These are phyloP conservation scores for Ceratocystiopsis minuta DNA, from an alignment of 2,329 filamentous ascomycete species.

Conservation along the genomic window DNA sequence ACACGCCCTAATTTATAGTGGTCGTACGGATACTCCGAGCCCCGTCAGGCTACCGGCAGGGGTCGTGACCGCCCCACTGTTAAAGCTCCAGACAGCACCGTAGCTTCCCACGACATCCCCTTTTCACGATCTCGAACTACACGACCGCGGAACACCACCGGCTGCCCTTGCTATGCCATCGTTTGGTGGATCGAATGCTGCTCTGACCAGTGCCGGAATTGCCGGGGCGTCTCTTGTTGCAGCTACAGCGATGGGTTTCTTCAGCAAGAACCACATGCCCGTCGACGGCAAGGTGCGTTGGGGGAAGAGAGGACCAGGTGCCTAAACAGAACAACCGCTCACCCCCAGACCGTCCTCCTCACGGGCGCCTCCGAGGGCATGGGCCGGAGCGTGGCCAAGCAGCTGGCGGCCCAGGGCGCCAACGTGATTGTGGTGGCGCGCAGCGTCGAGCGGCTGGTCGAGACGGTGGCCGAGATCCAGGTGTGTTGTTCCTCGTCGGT, in stretches of 20 bases:
- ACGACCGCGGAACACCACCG: too few species aligned
- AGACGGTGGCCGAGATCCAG: slow-evolving; percentile 46
- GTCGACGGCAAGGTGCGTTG: slow-evolving; percentile 61
- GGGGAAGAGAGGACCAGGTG: neutral
- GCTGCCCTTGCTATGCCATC: too few species aligned
- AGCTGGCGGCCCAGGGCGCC: slow-evolving; percentile 68
- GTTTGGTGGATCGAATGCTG: slow-evolving; percentile 1
- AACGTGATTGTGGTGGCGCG: slow-evolving; percentile 75
- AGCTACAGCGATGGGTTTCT: slow-evolving; percentile 44
- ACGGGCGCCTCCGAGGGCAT: slow-evolving; percentile 90
- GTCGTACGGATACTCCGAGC: too few species aligned
- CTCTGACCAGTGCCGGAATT: slow-evolving; percentile 14
- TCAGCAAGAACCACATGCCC: slow-evolving; percentile 59
- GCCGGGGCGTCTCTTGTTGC: slow-evolving; percentile 16
- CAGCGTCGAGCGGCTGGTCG: slow-evolving; percentile 54
- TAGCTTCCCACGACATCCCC: too few species aligned
- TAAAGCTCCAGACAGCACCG: too few species aligned
- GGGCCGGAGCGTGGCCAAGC: slow-evolving; percentile 56
- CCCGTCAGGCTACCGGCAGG: too few species aligned
- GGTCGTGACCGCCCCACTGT: too few species aligned
- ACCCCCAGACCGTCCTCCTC: slow-evolving; percentile 79
- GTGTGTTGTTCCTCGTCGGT: slow-evolving; percentile 18
- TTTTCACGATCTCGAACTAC: too few species aligned
- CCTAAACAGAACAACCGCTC: too few species aligned
- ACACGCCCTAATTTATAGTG: too few species aligned